Conservation (phyloP, 495 filamentous ascomycete genomes). For the Hamigera avellanea region DNA sequence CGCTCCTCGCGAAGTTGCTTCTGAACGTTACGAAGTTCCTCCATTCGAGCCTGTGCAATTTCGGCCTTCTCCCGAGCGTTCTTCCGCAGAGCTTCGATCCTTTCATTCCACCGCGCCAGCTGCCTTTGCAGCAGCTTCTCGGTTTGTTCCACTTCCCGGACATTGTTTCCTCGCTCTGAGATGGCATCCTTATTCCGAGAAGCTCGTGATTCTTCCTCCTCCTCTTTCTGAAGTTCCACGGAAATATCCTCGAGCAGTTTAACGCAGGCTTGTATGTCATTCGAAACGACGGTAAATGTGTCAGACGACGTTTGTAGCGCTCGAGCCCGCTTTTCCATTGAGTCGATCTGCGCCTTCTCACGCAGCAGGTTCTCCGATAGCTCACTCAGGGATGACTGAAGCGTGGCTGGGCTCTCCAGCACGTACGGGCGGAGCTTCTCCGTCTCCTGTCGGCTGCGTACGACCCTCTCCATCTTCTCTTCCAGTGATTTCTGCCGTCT, state of each 20-base stretch:
- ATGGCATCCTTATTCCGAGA: conserved; percentile 74
- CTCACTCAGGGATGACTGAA: conserved; percentile 73
- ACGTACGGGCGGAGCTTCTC: conserved; percentile 86
- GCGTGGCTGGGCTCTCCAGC: conserved; percentile 67
- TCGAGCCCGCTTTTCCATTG: conserved; percentile 70
- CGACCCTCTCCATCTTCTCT: conserved; percentile 58
- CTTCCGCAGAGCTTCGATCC: conserved; percentile 68
- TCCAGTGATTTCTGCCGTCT: conserved; percentile 61
- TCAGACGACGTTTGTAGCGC: conserved; percentile 89
- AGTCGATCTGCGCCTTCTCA: conserved; percentile 76
- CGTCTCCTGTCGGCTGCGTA: conserved; percentile 58
- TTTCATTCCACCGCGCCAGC: conserved; percentile 67
- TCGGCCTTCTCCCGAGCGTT: conserved; percentile 71
- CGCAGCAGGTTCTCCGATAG: conserved; percentile 60
- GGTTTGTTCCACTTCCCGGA: conserved; percentile 78
- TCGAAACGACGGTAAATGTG: conserved; percentile 70
- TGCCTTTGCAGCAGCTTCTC: conserved; percentile 78
- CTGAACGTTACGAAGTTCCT: conserved; percentile 74
- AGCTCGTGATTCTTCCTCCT: conserved; percentile 73
- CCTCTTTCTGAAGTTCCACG: conserved; percentile 73
- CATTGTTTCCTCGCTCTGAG: conserved; percentile 74
- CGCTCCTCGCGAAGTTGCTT: conserved; percentile 73
- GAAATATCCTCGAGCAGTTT: conserved; percentile 83
- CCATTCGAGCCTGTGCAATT: conserved; percentile 74
- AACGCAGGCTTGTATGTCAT: conserved; percentile 74